A percentile compares a stretch with the other conserved stretches of the same genome.
Evolutionary conservation across 169 alveolate genomes (phyloP).

Genomic region (Plasmodium reichenowi): DNA sequence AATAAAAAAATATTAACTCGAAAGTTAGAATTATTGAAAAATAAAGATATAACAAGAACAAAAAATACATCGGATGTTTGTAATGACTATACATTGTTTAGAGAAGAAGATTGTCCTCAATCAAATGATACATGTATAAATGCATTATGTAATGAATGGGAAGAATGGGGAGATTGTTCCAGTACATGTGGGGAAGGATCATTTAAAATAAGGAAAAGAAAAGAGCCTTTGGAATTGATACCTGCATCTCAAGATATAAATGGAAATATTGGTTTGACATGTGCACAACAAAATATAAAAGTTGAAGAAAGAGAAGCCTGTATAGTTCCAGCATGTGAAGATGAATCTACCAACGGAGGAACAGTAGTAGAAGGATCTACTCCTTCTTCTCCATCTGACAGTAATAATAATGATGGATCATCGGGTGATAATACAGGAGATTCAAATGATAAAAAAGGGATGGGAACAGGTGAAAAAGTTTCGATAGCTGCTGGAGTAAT

Average conservation of each 20-base stretch:
- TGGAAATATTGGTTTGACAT: slow-evolving; percentile 62
- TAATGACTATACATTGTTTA: slow-evolving; percentile 39
- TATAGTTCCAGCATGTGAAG: slow-evolving; percentile 36
- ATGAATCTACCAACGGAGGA: neutral
- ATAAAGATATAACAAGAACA: neutral
- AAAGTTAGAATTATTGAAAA: slow-evolving; percentile 27
- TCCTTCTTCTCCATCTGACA: neutral
- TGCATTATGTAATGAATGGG: slow-evolving; percentile 75
- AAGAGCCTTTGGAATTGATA: slow-evolving; percentile 57
- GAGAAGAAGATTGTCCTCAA: slow-evolving; percentile 71
- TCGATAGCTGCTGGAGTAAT: slow-evolving; percentile 68
- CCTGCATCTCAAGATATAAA: slow-evolving; percentile 59
- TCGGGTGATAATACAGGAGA: neutral
- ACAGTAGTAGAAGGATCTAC: neutral
- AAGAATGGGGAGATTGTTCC: slow-evolving; percentile 74
- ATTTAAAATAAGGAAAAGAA: slow-evolving; percentile 45
- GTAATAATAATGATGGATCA: neutral
- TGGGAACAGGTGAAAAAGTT: slow-evolving; percentile 69
- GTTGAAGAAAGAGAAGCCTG: slow-evolving; percentile 52
- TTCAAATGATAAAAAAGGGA: slow-evolving; percentile 7
- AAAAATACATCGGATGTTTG: slow-evolving; percentile 20
- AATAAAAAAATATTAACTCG: slow-evolving; percentile 55
- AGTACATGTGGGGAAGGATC: slow-evolving; percentile 46
- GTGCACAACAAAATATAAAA: slow-evolving; percentile 65
- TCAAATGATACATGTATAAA: slow-evolving; percentile 28